Conservation (phyloP, 116 monocot species). For the Dioscorea cayenensis region DNA sequence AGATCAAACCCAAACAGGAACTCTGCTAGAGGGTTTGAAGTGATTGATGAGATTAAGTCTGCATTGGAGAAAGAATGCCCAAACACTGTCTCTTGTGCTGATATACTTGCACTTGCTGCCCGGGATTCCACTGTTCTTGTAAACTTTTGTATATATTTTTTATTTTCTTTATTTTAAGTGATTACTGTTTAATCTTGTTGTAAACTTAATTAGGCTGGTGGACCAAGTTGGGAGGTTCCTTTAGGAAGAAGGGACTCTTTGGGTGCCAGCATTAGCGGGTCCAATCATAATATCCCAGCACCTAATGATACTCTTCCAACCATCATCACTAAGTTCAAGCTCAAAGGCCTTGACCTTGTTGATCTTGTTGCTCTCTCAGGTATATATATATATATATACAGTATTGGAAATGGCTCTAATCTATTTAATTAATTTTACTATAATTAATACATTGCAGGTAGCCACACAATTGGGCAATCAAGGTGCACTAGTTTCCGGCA, state of each 20-base stretch:
- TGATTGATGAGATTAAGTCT: conserved; percentile 49
- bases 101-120: conserved; percentile 40
- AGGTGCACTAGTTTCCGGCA: conserved; percentile 43
- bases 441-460: conserved; percentile 10
- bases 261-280: conserved; percentile 43
- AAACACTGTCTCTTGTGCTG: conserved; percentile 43
- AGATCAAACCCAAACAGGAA: conserved; percentile 36
- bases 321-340: conserved; percentile 38
- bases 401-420: no score
- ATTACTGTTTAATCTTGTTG: no score
- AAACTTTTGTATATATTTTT: not conserved
- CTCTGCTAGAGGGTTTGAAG: conserved; percentile 44
- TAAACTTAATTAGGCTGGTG: conserved; percentile 38
- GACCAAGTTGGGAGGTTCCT: conserved; percentile 67
- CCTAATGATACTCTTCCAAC: conserved; percentile 38
- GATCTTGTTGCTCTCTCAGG: conserved; percentile 59
- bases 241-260: conserved; percentile 64
- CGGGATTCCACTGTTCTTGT: conserved; percentile 44
- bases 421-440: not conserved
- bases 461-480: conserved; percentile 44
- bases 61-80: conserved; percentile 41
- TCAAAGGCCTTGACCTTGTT: conserved; percentile 27
- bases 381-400: not conserved
- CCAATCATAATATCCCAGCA: conserved; percentile 54
- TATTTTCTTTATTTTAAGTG: not conserved